These are phyloP conservation scores for Colletotrichum brevisporum DNA, from an alignment of 2,329 filamentous ascomycete genomes.

Conservation along the genomic window DNA sequence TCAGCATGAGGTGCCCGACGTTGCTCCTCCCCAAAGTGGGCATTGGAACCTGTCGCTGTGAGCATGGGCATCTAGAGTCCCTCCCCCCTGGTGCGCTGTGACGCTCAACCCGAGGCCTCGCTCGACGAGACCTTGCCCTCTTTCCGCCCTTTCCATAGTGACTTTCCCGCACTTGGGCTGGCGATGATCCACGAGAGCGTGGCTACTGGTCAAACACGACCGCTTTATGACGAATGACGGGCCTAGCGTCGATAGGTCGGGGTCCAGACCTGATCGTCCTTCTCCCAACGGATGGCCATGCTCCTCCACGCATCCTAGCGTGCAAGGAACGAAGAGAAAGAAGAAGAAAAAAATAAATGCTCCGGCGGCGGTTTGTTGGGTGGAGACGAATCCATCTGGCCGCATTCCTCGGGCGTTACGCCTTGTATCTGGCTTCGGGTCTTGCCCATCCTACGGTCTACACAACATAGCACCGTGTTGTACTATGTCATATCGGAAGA, in stretches of 20 bases:
- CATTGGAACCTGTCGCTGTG: neutral
- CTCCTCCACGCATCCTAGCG: neutral
- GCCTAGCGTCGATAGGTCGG: conserved; percentile 19
- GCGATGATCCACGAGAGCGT: conserved; percentile 16
- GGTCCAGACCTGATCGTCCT: neutral
- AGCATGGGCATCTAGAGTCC: conserved; percentile 15
- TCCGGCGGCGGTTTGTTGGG: conserved; percentile 37
- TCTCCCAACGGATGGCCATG: too few species aligned
- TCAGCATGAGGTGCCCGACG: conserved; percentile 27
- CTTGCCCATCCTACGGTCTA: neutral
- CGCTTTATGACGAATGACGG: conserved; percentile 30
- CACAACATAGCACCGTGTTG: too few species aligned
- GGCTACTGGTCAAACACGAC: conserved; percentile 28
- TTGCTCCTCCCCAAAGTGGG: too few species aligned
- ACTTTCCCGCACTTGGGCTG: conserved; percentile 14
- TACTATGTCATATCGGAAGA: conserved; percentile 27
- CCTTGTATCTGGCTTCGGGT: conserved; percentile 19
- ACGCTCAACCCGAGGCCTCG: conserved; percentile 7
- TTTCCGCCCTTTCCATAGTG: neutral
- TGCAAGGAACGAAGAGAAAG: neutral
- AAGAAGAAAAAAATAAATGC: conserved; percentile 17
- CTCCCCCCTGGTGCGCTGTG: too few species aligned
- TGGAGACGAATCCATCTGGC: conserved; percentile 26
- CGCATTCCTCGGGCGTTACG: conserved; percentile 39
- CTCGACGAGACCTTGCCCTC: neutral